Evolutionary conservation across 768 basidiomycete genomes (phyloP).

Genomic region (Mycena epipterygia): DNA sequence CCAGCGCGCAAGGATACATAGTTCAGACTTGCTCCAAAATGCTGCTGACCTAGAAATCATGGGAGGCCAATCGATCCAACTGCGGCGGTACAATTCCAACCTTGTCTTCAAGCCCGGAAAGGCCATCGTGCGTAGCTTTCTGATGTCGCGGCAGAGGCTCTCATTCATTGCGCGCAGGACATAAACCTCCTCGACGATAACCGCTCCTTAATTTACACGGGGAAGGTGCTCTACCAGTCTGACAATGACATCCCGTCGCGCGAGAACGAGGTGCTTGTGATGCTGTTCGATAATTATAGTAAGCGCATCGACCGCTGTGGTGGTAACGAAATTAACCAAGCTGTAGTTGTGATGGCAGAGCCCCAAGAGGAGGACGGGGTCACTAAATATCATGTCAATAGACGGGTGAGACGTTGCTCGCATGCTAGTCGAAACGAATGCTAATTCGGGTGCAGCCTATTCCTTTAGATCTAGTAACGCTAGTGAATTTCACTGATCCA

Average conservation of each 20-base stretch:
- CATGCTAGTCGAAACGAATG: slow-evolving; percentile 1
- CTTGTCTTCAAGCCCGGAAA: slow-evolving; percentile 87
- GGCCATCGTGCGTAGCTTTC: slow-evolving; percentile 59
- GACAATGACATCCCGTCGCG: slow-evolving; percentile 54
- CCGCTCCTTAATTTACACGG: slow-evolving; percentile 86
- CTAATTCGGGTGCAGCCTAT: slow-evolving; percentile 75
- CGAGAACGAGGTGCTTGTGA: slow-evolving; percentile 85
- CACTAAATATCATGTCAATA: slow-evolving; percentile 84
- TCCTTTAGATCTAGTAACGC: slow-evolving; percentile 89
- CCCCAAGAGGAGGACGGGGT: slow-evolving; percentile 82
- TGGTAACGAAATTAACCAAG: neutral
- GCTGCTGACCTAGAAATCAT: no score
- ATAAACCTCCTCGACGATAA: slow-evolving; percentile 91
- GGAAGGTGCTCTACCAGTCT: slow-evolving; percentile 87
- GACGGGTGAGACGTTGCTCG: slow-evolving; percentile 67
- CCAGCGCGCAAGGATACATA: no score
- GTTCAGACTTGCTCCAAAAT: no score
- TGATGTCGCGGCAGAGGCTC: slow-evolving; percentile 11
- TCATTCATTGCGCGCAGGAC: slow-evolving; percentile 60
- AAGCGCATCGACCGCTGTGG: slow-evolving; percentile 41
- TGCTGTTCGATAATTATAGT: slow-evolving; percentile 97
- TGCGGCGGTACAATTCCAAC: slow-evolving; percentile 89
- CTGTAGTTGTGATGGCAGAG: slow-evolving; percentile 90
- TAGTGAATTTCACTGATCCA: slow-evolving; percentile 88
- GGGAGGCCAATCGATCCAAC: slow-evolving; percentile 90